Percentiles rank a stretch among this genome's conserved stretches.
Evolutionary conservation across 176 grass and related monocot species (phyloP).

Genomic region (Aegilops sharonensis): DNA sequence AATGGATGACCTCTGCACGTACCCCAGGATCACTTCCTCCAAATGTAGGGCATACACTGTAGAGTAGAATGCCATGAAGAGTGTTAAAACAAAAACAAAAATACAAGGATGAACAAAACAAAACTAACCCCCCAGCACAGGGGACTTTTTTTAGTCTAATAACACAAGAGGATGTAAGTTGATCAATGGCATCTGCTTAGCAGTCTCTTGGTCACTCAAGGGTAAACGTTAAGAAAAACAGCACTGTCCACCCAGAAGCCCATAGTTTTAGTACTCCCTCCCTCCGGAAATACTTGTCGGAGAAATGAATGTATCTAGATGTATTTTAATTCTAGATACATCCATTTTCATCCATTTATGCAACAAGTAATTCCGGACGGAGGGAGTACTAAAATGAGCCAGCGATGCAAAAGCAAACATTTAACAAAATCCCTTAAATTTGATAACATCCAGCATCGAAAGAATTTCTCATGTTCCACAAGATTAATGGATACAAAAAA

Average conservation of each 20-base stretch:
- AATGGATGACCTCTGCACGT: conserved; percentile 72
- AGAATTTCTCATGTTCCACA: not conserved
- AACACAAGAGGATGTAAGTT: not conserved
- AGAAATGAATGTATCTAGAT: too few species aligned
- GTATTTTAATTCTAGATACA: too few species aligned
- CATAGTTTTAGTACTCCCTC: not conserved
- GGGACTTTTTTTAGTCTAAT: too few species aligned
- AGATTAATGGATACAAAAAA: not conserved
- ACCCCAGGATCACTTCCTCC: conserved; percentile 89
- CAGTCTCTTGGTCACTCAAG: not conserved
- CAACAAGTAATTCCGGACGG: too few species aligned
- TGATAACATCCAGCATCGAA: not conserved
- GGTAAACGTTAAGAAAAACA: not conserved
- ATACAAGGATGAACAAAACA: not conserved
- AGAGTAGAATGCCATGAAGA: not conserved
- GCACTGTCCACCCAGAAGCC: not conserved
- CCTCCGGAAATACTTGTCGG: too few species aligned
- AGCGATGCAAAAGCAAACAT: not conserved
- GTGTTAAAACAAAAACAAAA: not conserved
- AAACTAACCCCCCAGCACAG: not conserved
- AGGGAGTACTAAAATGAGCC: not conserved
- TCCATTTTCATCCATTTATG: too few species aligned
- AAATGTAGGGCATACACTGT: conserved; percentile 77
- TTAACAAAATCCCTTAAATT: not conserved
- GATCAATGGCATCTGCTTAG: not conserved